Evolutionary conservation across 73 alveolate genomes (phyloP), one percentile per base, ranked within the genome.

Genomic region (Stentor roeselii): DNA sequence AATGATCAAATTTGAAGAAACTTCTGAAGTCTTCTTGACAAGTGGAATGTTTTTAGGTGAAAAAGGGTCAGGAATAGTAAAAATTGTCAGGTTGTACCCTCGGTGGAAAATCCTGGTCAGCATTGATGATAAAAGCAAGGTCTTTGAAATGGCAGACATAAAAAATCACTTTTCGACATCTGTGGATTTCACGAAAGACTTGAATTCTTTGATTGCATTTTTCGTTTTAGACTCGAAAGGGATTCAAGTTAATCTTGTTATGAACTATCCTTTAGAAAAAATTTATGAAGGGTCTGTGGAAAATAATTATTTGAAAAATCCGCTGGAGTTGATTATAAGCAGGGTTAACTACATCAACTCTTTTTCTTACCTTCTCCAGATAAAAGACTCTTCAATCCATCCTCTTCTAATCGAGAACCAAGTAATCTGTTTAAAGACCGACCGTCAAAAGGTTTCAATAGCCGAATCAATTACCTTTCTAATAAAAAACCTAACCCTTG

Each of bases 81-180:
- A 50, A 11, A 21, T 50, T 6, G 30, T 11, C 6, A 50, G 67
- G 21, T 11, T 11, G 21, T 50, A 50, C 67, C 67, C 67, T 11
- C 6, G 67, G 21, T 50, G 67, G 67, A 50, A 21, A 50, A 6
- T 50, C 21, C 67, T 11, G 21, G 67, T 50, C 6, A 50, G 21
- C 67, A 11, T 50, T 50, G 21, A 11, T 6, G 67, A 50, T 50
- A 50, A 50, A 11, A 11, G 6, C 6, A 6, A 50, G 6, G 21
- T 50, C 67, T 50, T 50, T 50, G 67, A 50, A 50, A 50, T 50
- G 67, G 67, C 67, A 21, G 67, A 50, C 21, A 50, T 50, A 50
- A 50, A 50, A 50, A 50, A 50, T 11, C 67, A n/a, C n/a, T n/a
- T n/a, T n/a, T n/a, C n/a, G n/a, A n/a, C n/a, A n/a, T n/a, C 21